Conservation (phyloP, 805 yeast species). For the Kodamaea nitidulidarum region DNA sequence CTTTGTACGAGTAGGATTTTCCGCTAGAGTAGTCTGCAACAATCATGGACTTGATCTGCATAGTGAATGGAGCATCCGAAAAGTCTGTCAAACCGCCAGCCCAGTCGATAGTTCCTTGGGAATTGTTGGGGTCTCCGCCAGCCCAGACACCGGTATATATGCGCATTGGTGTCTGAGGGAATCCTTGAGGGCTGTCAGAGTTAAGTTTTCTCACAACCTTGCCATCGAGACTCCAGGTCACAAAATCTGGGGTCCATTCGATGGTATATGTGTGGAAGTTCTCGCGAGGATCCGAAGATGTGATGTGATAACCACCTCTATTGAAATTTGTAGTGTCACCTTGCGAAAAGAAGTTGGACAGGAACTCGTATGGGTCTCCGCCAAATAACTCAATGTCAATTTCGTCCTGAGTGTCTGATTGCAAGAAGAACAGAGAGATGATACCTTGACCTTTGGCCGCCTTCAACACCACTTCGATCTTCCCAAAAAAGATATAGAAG, state of each 20-base stretch:
- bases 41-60: conserved; percentile 54
- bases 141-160: conserved; percentile 73
- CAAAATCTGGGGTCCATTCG: conserved; percentile 70
- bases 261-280: conserved; percentile 73
- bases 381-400: conserved; percentile 16
- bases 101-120: conserved; percentile 72
- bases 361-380: conserved; percentile 14
- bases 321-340: conserved; percentile 14
- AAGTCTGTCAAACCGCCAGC: conserved; percentile 76
- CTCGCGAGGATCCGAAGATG: conserved; percentile 49
- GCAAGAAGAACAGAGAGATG: conserved; percentile 14
- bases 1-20: conserved; percentile 42
- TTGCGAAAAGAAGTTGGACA: conserved; percentile 15
- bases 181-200: conserved; percentile 56
- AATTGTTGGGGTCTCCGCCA: conserved; percentile 69
- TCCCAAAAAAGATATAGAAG: conserved; percentile 17
- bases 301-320: conserved; percentile 69
- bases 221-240: conserved; percentile 76
- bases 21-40: conserved; percentile 75
- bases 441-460: conserved; percentile 15
- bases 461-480: conserved; percentile 14
- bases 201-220: conserved; percentile 57
- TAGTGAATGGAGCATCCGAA: conserved; percentile 60
- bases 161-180: conserved; percentile 89
- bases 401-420: conserved; percentile 16